Evolutionary conservation across 805 yeast genomes (phyloP).

Genomic region (Lipomyces sp.): DNA sequence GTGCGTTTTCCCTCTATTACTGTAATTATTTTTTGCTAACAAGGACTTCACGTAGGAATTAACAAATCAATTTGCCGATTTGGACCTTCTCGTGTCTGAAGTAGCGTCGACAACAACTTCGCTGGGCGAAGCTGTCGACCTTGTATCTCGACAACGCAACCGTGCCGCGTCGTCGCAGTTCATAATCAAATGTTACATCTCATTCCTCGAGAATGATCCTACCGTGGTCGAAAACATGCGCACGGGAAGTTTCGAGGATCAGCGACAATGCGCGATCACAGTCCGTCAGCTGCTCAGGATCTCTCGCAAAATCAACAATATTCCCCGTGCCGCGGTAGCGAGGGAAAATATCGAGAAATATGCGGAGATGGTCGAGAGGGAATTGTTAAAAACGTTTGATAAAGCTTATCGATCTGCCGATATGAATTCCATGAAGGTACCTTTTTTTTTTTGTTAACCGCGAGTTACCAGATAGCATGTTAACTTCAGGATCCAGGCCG

Average conservation of each 20-base stretch:
- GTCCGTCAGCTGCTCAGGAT: conserved; percentile 68
- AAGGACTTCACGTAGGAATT: conserved; percentile 18
- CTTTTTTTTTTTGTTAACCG: conserved; percentile 29
- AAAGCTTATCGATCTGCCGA: conserved; percentile 73
- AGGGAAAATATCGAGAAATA: conserved; percentile 63
- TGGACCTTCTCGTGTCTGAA: conserved; percentile 60
- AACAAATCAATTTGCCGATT: conserved; percentile 55
- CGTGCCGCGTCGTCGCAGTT: conserved; percentile 73
- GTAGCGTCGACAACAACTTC: conserved; percentile 69
- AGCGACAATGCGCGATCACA: conserved; percentile 68
- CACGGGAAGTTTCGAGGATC: conserved; percentile 58
- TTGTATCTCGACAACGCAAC: conserved; percentile 72
- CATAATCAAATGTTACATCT: conserved; percentile 74
- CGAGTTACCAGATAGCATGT: conserved; percentile 36
- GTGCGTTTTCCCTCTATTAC: conserved; percentile 1
- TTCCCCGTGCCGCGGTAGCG: conserved; percentile 41
- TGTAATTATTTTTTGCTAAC: background rate
- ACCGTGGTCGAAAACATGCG: conserved; percentile 63
- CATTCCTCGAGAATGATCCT: conserved; percentile 65
- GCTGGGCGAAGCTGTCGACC: conserved; percentile 67
- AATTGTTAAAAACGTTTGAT: conserved; percentile 70
- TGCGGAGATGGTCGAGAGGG: conserved; percentile 76
- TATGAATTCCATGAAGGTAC: conserved; percentile 69
- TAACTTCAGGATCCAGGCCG: conserved; percentile 12
- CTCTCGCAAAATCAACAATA: conserved; percentile 59